Base-by-base conservation (phyloP, 139 green algal genomes). In the Chlamydomonas incerta region DNA sequence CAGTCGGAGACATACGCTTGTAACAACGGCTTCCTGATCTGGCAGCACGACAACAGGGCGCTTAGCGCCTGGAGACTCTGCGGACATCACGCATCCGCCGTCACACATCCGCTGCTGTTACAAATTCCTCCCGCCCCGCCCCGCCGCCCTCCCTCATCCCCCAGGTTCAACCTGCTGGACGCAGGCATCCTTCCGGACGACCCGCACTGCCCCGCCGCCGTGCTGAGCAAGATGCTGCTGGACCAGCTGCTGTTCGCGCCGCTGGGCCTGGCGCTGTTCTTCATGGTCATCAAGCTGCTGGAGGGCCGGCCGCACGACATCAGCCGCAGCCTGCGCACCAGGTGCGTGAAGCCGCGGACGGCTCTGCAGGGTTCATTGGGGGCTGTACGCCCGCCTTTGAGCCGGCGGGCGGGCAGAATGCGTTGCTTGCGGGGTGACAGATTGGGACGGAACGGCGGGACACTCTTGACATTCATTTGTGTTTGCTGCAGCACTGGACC, bases 241-340 rank as follows among this genome's bases (percentile, higher is more conserved):
- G 91, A 94, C 72, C 91, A 94, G 74, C 58, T 87, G 14, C 55
- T 90, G 13, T 88, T 94, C 83, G 89, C 90, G 29, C 91, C 91
- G 18, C 33, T 88, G 33, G 88, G 88, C 57, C 86, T 87, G 34
- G 87, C 74, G 3, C 33, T 92, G 62, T 94, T 94, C 83, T 94
- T 92, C 75, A 24, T 31, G 15, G 57, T 71, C 62, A 74, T 93
- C 68, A 82, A 86, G 74, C 23, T 85, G 33, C 73, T 93, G 46
- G 90, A 93, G 66, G 87, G 86, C 0, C 35, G 80, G 18, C 63
- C 67, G 9, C n/a, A 33, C 0, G 37, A 81, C n/a, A 73, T 87
- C n/a, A 41, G n/a, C 29, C 6, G 33, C 47, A 74, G 58, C 3
- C 35, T 82, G 17, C 71, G 46, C 4, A 75, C 37, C 52, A 82